Conservation (phyloP, 108 stramenopile genomes). For the Pseudonitzschia delicatissima region DNA sequence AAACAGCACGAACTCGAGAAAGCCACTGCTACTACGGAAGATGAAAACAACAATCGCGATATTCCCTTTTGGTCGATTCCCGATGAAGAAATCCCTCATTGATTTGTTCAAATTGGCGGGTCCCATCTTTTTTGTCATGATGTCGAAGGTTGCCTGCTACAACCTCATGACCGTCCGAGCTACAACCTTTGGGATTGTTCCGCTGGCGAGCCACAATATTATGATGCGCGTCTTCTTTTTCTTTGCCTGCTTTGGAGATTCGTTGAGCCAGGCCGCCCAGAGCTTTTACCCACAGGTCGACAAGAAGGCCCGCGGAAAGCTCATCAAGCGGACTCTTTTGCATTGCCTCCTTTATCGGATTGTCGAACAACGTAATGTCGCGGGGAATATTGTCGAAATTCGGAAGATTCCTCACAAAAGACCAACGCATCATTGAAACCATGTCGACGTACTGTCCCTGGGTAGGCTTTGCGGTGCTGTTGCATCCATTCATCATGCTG, state of each 20-base stretch:
- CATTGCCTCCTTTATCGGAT: conserved; percentile 17
- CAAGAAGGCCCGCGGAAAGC: conserved; percentile 16
- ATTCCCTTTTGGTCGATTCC: conserved; percentile 65
- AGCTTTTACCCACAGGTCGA: conserved; percentile 81
- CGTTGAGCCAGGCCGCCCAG: conserved; percentile 82
- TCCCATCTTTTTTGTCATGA: conserved; percentile 80
- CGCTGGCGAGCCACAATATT: conserved; percentile 84
- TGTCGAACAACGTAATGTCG: conserved; percentile 16
- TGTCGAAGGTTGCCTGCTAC: conserved; percentile 77
- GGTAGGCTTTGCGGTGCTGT: conserved; percentile 42
- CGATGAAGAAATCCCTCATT: conserved; percentile 49
- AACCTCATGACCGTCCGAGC: conserved; percentile 73
- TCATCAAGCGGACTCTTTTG: conserved; percentile 26
- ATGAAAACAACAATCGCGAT: conserved; percentile 1
- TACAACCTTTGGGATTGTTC: conserved; percentile 67
- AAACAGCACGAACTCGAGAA: conserved; percentile 19
- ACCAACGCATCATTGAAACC: conserved; percentile 47
- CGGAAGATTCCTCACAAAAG: conserved; percentile 52
- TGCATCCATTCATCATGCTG: conserved; percentile 80
- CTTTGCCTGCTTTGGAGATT: conserved; percentile 89
- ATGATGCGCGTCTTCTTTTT: conserved; percentile 91
- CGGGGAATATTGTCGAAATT: conserved; percentile 24
- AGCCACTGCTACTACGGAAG: conserved; percentile 7
- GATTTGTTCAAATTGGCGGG: conserved; percentile 69
- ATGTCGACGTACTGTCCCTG: conserved; percentile 43